Evolutionary conservation across 331 rosid species (phyloP), one percentile per base, ranked within the genome.

Genomic region (Pyracantha coccinea): DNA sequence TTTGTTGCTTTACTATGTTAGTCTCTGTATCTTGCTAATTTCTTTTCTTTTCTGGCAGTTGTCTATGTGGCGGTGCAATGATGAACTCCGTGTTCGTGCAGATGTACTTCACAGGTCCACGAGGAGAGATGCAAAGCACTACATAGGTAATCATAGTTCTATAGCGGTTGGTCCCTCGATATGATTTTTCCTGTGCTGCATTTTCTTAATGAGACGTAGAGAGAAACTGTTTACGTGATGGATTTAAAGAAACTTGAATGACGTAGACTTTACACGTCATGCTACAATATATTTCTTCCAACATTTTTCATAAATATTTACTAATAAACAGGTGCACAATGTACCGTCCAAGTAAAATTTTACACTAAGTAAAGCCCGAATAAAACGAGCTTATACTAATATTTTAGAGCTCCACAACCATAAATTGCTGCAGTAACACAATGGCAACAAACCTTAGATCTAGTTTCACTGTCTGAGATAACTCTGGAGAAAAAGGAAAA

Each of bases 51-150:
- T 68, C 77, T 78, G 75, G 73, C 85, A 95, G 99, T 82, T 95
- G 78, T 95, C 99, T 71, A 95, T 95, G 99, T 95, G 99, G 99
- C 99, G 99, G 47, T 92, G 99, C 90, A 95, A 79, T n/a, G 95
- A 85, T 75, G 99, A 95, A 87, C 93, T 95, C 60, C 97, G 93
- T 31, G 89, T 73, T 74, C 87, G 86, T 28, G 97, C 99, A 1
- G 97, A 89, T 8, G 80, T 84, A 72, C 83, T 95, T 79, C 93
- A 92, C 83, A 79, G 71, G 31, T 81, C 93, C 64, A 74, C 91
- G 25, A 95, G 85, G 78, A 90, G 88, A 89, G 96, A 92, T 85
- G 97, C 97, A 62, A 95, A 95, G 74, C 99, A 95, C 84, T 95
- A 92, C 47, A 95, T 95, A 74, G 99, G 99, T 95, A 72, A 71